phyloP scores from a whole-genome alignment of 2,329 filamentous ascomycete species.

The Sporothrix mexicana region DNA sequence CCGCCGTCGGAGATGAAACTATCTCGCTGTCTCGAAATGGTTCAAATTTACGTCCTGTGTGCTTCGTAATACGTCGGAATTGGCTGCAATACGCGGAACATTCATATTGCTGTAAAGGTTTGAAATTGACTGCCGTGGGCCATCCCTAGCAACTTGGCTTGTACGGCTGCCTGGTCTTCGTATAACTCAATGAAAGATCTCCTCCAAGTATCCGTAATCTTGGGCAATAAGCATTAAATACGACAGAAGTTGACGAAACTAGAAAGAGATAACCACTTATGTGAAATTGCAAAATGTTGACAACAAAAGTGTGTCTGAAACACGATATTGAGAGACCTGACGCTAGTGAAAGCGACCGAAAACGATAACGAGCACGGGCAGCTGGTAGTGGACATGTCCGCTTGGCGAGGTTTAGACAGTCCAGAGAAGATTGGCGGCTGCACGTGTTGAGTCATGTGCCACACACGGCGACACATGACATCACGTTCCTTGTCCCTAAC shows the following conservation, averaged over 20 bases:
- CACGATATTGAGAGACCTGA: not conserved
- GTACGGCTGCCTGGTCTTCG: not conserved
- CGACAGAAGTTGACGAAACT: not conserved
- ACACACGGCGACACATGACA: not conserved
- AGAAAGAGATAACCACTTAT: not conserved
- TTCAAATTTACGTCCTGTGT: too few species aligned
- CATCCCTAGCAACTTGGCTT: not conserved
- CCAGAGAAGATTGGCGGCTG: not conserved
- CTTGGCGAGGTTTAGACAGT: conserved; percentile 4
- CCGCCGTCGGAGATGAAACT: not conserved
- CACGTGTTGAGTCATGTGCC: not conserved
- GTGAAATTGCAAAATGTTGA: not conserved
- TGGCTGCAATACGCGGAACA: not conserved
- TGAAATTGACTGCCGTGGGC: too few species aligned
- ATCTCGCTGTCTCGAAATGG: not conserved
- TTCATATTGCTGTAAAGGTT: not conserved
- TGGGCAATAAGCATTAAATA: not conserved
- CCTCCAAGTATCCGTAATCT: not conserved
- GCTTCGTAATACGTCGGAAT: not conserved
- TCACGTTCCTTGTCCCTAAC: not conserved
- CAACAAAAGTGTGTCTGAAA: not conserved
- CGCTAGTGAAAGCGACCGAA: conserved; percentile 1
- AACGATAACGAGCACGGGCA: conserved; percentile 16
- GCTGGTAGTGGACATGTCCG: not conserved
- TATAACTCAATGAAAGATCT: not conserved